Base-by-base conservation (phyloP, 2,329 filamentous ascomycete species). In the Colletotrichum simmondsii region DNA sequence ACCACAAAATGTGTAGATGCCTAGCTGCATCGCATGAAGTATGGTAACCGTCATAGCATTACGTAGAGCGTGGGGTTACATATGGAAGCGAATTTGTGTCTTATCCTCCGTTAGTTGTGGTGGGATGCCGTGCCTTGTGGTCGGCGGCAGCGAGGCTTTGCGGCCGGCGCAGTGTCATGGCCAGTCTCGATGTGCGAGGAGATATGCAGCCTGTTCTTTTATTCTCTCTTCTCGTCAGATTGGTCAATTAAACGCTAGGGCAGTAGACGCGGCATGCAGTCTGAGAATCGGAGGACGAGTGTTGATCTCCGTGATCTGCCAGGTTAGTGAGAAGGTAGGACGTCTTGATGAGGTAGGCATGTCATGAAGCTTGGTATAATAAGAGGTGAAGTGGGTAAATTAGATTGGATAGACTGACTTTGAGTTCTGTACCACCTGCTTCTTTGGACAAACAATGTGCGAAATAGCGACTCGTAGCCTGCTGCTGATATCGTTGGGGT, bases 201-300 rank as follows among this genome's bases (percentile, higher is more conserved):
- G 11, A 37, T 54, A 14, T 19, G 56, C 26, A 37, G 37, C 11
- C n/a, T 12, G 22, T 28, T 7, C 22, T 30, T 12, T 11, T 28
- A 5, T 12, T 30, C 19, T 14, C 32, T 35, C 26, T 64, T 57
- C 22, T 19, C 3, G 12, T 67, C 24, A 32, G 26, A 71, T 62
- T 71, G 64, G 56, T 19, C 24, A 16, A 62, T n/a, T 35, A 67
- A 56, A 66, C 63, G 68, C 64, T 52, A 61, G 32, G 57, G 49
- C 49, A 67, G 63, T 35, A 57, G 3, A 67, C n/a, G 12, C 46
- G 68, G 22, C 16, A 57, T 52, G 26, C 22, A 35, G 56, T 32
- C 59, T 11, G 28, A 28, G 26, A 52, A 52, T 12, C 60, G 19
- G 58, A 28, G 67, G 22, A 42, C 60, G 19, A 30, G 37, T 59